Base-by-base conservation (phyloP, 257 asterid genomes). In the Fraxinus pennsylvanica region DNA sequence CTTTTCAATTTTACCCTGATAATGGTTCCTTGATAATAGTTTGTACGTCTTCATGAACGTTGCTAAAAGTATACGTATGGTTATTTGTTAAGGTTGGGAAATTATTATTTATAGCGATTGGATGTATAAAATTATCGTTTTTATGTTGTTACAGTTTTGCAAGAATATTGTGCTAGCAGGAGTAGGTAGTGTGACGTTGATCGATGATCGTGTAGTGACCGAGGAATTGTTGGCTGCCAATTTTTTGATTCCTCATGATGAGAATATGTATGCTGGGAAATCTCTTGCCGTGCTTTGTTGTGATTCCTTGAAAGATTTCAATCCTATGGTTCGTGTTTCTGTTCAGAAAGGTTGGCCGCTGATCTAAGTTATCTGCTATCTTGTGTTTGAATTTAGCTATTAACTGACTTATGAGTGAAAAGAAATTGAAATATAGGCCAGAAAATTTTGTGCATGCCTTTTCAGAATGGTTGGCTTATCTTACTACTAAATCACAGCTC, bases 91-190 rank as follows among this genome's bases (percentile, higher is more conserved):
- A 43, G 59, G 0, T 68, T 41, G 63, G n/a, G 50, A 54, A 33
- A 33, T 29, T 81, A 61, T 22, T 45, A 52, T 76, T 17, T 25
- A 43, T 10, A 72, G 74, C 47, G 13, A 3, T 63, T 6, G 19
- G 45, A 13, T 27, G 7, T 61, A 74, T 73, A 70, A 73, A 70
- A 54, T 61, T 32, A 59, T n/a, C 63, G 2, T 15, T 57, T 0
- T 71, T 61, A 19, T 77, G 9, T 66, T 74, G 57, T 52, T 81
- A 84, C 90, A 96, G 99, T 96, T 96, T 71, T 96, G 99, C 92
- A 96, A 96, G 92, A 96, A 96, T 74, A 90, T 96, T 80, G 92
- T 93, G 84, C 89, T 96, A 78, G 99, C 99, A 1, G 99, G 99
- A 70, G 99, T 96, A 5, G 99, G 99, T 79, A 93, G 98, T 80